These are phyloP conservation scores for Penicillium sp. DNA, from an alignment of 2,329 filamentous ascomycete genomes.

Conservation along the genomic window DNA sequence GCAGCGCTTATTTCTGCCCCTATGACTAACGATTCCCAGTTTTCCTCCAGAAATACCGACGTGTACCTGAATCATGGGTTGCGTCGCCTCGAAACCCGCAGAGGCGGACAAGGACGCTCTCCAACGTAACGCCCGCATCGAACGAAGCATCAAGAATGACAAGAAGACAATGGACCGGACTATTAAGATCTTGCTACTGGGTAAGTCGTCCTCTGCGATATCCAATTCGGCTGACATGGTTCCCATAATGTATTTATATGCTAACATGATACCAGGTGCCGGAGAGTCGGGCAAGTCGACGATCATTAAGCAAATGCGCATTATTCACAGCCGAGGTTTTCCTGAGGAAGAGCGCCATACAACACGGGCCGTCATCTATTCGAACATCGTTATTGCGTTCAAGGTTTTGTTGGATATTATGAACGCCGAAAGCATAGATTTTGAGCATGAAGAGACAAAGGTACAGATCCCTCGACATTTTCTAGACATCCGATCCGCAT, in stretches of 20 bases:
- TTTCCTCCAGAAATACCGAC: conserved; percentile 3
- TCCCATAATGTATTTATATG: background rate
- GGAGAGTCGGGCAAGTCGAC: conserved; percentile 96
- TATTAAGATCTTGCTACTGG: conserved; percentile 89
- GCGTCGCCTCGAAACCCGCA: conserved; percentile 42
- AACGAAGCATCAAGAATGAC: conserved; percentile 79
- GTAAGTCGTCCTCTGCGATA: conserved; percentile 52
- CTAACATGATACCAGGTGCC: conserved; percentile 63
- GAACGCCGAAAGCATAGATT: conserved; percentile 76
- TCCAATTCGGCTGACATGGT: background rate
- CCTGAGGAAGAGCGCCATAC: conserved; percentile 84
- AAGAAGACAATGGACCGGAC: conserved; percentile 83
- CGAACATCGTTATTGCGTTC: conserved; percentile 89
- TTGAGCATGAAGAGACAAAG: conserved; percentile 73
- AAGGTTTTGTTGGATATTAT: conserved; percentile 88
- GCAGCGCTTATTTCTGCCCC: background rate
- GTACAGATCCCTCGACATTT: conserved; percentile 49
- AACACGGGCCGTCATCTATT: conserved; percentile 93
- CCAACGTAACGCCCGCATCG: conserved; percentile 65
- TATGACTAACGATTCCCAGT: conserved; percentile 6
- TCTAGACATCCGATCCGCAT: conserved; percentile 3
- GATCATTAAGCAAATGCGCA: conserved; percentile 97
- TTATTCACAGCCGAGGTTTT: conserved; percentile 93
- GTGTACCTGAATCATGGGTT: conserved; percentile 41
- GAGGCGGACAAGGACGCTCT: conserved; percentile 43